A percentile compares a stretch with the other conserved stretches of the same genome.
phyloP scores from a whole-genome alignment of 306 rosid genomes.

The Dryas octopetala region DNA sequence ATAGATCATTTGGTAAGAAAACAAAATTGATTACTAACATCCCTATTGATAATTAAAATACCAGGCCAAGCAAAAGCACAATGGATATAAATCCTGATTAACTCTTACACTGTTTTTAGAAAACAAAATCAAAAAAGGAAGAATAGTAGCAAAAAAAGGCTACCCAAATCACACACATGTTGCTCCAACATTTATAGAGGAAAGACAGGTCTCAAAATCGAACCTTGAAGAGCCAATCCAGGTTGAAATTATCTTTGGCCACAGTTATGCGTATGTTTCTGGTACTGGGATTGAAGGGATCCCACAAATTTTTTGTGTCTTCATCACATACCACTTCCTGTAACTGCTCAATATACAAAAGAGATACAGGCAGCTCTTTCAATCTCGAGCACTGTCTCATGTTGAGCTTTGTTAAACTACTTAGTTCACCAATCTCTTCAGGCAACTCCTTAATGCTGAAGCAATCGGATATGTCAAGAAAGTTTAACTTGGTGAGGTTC shows the following conservation, averaged over 20 bases:
- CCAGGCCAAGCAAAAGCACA: no score
- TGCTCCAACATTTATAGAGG: neutral
- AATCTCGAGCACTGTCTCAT: slow-evolving; percentile 41
- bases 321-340: slow-evolving; percentile 45
- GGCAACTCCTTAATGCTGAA: slow-evolving; percentile 44
- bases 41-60: no score
- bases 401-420: slow-evolving; percentile 31
- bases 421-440: slow-evolving; percentile 38
- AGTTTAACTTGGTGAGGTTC: neutral
- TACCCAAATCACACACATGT: neutral
- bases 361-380: slow-evolving; percentile 39
- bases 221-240: slow-evolving; percentile 34
- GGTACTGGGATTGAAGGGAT: neutral
- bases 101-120: no score
- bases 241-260: slow-evolving; percentile 27
- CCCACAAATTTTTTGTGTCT: slow-evolving; percentile 20
- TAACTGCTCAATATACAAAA: slow-evolving; percentile 5
- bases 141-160: no score
- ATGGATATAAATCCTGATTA: no score
- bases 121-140: no score
- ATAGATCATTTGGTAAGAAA: no score
- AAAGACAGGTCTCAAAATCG: neutral
- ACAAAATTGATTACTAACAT: no score
- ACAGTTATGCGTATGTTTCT: neutral
- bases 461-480: slow-evolving; percentile 57